Evolutionary conservation across 192 early-diverging fungal genomes (phyloP), one percentile per base, ranked within the genome.

Genomic region (Pilaira anomala): DNA sequence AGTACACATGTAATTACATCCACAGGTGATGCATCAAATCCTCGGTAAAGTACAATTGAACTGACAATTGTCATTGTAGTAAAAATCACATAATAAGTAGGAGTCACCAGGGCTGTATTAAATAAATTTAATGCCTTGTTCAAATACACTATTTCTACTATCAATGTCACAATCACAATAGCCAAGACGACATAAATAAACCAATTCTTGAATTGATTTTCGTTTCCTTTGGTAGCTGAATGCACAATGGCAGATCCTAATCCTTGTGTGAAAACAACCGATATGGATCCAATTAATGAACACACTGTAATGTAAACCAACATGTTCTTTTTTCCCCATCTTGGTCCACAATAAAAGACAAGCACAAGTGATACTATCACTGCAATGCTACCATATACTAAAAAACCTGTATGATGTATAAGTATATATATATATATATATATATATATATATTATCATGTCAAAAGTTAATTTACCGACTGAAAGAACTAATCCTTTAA

Each of bases 71-170:
- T 97, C 16, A 92, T 85, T 2, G 92, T 91, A 16, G 93, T 97
- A 74, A 97, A 97, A 40, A 92, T 89, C 16, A 97, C 95, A 63
- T 94, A 97, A 83, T 97, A 97, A 63, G 94, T 91, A 59, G 89
- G 86, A 12, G 86, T 91, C 29, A 92, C 90, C 58, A 91, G 69
- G 55, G 92, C 92, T 28, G 95, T 97, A 40, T 90, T 91, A 74
- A 95, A 97, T 52, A 93, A 73, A 63, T 93, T 92, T 36, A 97
- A 79, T n/a, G 95, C 92, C 72, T 97, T 97, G 84, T 97, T 97
- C 59, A 97, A 88, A 73, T 94, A 97, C 73, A 95, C 95, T 77
- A 95, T 93, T 76, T 97, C 93, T 9, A 91, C 87, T 39, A 94
- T 67, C 25, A 93, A 85, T 49, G 91, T 93, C 21, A 87, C 67